Conservation (phyloP, 176 grass and related monocot genomes). For the Triticum monococcum region DNA sequence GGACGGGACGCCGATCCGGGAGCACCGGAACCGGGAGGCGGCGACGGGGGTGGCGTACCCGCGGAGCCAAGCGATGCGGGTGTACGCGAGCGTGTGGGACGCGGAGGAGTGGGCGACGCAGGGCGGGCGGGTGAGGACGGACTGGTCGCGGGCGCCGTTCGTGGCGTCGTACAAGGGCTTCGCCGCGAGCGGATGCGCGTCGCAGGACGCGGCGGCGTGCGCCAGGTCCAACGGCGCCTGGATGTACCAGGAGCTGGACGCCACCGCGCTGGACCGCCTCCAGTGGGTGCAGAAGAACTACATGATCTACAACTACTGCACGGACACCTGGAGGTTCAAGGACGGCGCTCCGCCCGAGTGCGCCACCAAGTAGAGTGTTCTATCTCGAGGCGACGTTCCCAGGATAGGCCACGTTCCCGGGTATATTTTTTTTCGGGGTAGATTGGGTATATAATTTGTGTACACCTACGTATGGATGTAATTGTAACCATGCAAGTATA, state of each 20-base stretch:
- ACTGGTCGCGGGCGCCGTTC: conserved; percentile 79
- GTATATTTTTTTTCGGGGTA: no score
- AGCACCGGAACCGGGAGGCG: conserved; percentile 46
- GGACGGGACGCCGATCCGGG: conserved; percentile 70
- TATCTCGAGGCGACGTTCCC: no score
- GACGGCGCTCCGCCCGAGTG: conserved; percentile 72
- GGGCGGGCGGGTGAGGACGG: conserved; percentile 67
- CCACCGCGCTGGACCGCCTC: conserved; percentile 25
- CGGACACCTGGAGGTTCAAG: conserved; percentile 56
- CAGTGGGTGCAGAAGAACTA: conserved; percentile 43
- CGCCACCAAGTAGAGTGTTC: conserved; percentile 30
- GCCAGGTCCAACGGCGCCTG: conserved; percentile 21
- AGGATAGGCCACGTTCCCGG: no score
- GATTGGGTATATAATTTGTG: no score
- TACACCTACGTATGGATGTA: no score
- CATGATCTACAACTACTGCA: conserved; percentile 94
- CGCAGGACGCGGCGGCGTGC: conserved; percentile 34
- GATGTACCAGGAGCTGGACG: conserved; percentile 71
- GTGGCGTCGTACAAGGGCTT: conserved; percentile 40
- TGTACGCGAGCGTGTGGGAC: conserved; percentile 72
- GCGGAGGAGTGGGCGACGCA: conserved; percentile 84
- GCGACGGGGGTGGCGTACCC: conserved; percentile 47
- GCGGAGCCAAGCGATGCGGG: conserved; percentile 51
- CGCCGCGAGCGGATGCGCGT: conserved; percentile 38
- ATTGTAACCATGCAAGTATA: no score